Evolutionary conservation across 2,329 filamentous ascomycete species (phyloP).

Genomic region (Fusarium sp.): DNA sequence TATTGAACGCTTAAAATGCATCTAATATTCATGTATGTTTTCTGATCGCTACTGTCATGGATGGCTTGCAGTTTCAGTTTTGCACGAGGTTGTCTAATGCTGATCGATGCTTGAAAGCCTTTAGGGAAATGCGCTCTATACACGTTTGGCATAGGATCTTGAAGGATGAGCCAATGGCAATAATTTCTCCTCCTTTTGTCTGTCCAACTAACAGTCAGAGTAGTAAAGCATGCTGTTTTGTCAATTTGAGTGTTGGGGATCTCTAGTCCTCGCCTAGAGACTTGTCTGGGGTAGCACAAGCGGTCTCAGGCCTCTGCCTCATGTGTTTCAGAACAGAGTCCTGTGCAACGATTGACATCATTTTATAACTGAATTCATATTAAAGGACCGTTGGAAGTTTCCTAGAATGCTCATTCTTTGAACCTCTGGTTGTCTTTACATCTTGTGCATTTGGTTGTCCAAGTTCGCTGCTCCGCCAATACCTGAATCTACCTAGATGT

Average conservation of each 20-base stretch:
- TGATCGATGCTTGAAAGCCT: neutral
- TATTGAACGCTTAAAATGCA: neutral
- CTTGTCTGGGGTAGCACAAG: neutral
- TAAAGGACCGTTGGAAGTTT: neutral
- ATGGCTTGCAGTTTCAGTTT: neutral
- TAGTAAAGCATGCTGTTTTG: neutral
- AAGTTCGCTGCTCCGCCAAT: neutral
- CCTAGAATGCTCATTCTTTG: neutral
- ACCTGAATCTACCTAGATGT: neutral
- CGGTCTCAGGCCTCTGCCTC: neutral
- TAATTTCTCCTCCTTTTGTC: neutral
- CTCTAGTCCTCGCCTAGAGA: neutral
- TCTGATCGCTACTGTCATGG: neutral
- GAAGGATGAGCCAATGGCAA: neutral
- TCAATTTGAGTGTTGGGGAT: neutral
- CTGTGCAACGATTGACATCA: neutral
- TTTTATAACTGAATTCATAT: neutral
- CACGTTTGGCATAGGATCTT: neutral
- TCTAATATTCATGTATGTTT: neutral
- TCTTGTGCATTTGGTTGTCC: neutral
- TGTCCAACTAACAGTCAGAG: neutral
- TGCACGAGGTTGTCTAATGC: neutral
- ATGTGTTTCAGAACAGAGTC: neutral
- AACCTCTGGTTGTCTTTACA: too few species aligned
- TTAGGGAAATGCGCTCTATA: neutral